Percentiles rank a stretch among this genome's conserved stretches.
phyloP scores from a whole-genome alignment of 257 asterid species.

The Pogostemon cablin region DNA sequence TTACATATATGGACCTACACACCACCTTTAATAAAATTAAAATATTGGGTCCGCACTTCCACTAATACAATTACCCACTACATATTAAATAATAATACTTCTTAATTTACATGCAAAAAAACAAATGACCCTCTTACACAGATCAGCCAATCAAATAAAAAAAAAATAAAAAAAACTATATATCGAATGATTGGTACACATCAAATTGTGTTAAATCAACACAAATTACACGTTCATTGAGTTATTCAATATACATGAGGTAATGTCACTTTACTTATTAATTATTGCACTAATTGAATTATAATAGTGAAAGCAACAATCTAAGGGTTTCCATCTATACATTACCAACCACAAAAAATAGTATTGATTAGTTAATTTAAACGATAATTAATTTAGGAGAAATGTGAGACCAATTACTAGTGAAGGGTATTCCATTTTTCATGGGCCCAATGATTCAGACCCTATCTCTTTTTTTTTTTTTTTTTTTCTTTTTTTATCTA shows the following conservation, averaged over 20 bases:
- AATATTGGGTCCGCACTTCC: too few species aligned
- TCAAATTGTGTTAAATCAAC: conserved; percentile 19
- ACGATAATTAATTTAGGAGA: neutral
- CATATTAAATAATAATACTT: too few species aligned
- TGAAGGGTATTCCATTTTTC: neutral
- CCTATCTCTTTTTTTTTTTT: too few species aligned
- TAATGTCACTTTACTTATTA: neutral
- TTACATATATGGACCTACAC: too few species aligned
- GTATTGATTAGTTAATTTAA: neutral
- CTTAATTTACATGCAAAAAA: too few species aligned
- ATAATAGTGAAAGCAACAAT: conserved; percentile 10
- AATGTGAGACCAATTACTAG: conserved; percentile 14
- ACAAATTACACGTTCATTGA: conserved; percentile 17
- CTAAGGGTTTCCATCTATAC: neutral
- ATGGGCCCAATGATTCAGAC: neutral
- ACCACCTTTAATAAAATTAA: too few species aligned
- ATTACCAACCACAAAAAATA: neutral
- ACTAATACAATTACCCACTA: too few species aligned
- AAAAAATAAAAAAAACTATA: too few species aligned
- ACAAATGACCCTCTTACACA: too few species aligned
- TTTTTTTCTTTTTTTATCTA: too few species aligned
- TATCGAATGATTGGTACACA: neutral
- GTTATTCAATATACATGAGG: neutral
- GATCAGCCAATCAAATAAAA: neutral
- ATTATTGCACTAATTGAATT: neutral